Evolutionary conservation across 1,284 basidiomycete genomes (phyloP).

Genomic region (Naganishia albida): DNA sequence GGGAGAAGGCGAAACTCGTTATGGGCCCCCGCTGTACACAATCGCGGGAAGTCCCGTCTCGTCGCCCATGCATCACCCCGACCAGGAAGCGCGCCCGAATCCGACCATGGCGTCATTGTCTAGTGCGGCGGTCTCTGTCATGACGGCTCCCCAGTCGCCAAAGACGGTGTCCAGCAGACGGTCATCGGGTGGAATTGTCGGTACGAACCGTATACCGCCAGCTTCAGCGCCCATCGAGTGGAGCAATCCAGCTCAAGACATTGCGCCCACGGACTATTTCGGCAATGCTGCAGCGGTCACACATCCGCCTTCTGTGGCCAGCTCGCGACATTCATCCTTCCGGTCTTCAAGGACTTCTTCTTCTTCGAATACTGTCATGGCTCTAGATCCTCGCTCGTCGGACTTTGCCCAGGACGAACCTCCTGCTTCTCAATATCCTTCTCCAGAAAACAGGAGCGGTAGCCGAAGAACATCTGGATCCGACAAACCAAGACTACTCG

Average conservation of each 20-base stretch:
- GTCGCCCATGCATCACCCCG: constrained; percentile 42
- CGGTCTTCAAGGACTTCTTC: constrained; percentile 37
- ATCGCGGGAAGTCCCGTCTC: constrained; percentile 47
- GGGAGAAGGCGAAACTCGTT: constrained; percentile 41
- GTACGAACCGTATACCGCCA: constrained; percentile 39
- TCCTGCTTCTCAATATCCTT: too few relatives aligned
- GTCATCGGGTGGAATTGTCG: constrained; percentile 9
- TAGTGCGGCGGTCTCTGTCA: constrained; percentile 5
- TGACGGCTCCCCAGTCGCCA: background rate
- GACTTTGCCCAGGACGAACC: too few relatives aligned
- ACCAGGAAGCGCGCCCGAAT: background rate
- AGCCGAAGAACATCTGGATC: constrained; percentile 14
- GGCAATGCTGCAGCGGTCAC: constrained; percentile 35
- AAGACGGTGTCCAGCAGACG: constrained; percentile 7
- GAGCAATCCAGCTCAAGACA: constrained; percentile 30
- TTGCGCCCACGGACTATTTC: constrained; percentile 44
- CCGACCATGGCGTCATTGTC: background rate
- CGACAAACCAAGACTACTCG: constrained; percentile 8
- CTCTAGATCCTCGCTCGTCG: too few relatives aligned
- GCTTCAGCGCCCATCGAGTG: constrained; percentile 49
- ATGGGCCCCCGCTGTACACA: constrained; percentile 43
- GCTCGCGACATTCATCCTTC: constrained; percentile 19
- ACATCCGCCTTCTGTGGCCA: constrained; percentile 10
- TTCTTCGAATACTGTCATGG: constrained; percentile 38
- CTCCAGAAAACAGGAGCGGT: background rate